A percentile compares a stretch with the other conserved stretches of the same genome.
Evolutionary conservation across 208 protist species (phyloP).

Genomic region (Acanthamoeba castellanii): DNA sequence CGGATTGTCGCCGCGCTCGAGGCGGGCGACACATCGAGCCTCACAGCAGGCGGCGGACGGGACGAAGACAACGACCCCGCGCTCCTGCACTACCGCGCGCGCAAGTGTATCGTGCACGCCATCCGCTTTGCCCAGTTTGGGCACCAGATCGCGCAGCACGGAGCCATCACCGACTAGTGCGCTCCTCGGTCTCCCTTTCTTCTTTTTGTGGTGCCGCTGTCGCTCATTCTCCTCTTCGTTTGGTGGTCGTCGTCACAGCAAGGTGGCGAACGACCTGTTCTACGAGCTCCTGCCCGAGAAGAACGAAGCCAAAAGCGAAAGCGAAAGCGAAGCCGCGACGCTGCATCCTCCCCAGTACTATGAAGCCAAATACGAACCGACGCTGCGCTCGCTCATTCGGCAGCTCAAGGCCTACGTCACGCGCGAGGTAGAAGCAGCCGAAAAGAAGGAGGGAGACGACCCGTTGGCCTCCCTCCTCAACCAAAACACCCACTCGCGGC

Average conservation of each 20-base stretch:
- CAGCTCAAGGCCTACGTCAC: slow-evolving; percentile 1
- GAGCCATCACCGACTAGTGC: neutral
- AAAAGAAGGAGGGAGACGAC: neutral
- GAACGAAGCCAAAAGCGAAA: neutral
- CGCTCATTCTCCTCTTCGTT: neutral
- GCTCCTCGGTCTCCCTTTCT: neutral
- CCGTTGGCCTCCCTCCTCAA: neutral
- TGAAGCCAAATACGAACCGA: slow-evolving; percentile 27
- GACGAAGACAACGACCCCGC: neutral
- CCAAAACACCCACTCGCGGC: neutral
- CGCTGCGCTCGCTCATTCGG: neutral
- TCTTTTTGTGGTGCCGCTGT: neutral
- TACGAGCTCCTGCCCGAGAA: slow-evolving; percentile 6
- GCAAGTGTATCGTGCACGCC: slow-evolving; percentile 31
- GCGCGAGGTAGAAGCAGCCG: neutral
- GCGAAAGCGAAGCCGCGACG: neutral
- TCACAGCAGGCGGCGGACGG: neutral
- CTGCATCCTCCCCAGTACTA: neutral
- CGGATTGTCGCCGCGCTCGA: neutral
- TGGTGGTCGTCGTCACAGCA: neutral
- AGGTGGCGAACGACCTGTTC: slow-evolving; percentile 1
- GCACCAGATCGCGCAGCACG: neutral
- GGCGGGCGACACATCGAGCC: neutral
- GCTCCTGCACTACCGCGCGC: slow-evolving; percentile 7
- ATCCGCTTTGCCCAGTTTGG: neutral